Base-by-base conservation (phyloP, 208 protist genomes). In the Wallacemonas sp. region DNA sequence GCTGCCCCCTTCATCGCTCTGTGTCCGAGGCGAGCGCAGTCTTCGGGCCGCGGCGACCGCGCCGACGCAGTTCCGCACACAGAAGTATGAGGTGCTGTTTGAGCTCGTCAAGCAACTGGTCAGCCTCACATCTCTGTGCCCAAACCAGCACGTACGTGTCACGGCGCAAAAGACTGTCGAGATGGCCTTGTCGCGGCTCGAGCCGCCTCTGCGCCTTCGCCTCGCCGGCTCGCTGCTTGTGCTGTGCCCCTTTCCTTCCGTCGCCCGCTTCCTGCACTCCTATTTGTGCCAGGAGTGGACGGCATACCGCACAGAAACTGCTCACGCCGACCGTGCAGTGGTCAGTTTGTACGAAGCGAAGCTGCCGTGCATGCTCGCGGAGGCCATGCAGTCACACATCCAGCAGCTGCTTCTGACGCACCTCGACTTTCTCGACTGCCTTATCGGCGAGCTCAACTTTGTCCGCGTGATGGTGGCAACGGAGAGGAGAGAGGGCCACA, bases 401-500 rank as follows among this genome's bases (percentile, higher is more conserved):
- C 29, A 57, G 25, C 72, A 81, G 7, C 38, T 91, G 5, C 32
- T 46, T 3, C 45, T 59, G 22, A 76, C 82, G 4, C 70, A 88
- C 39, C 41, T 61, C 8, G 70, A 68, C 8, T 94, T 94, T 75
- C n/a, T 91, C 3, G 85, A 94, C 29, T 84, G 83, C n/a, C 57
- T 94, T 3, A 74, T 94, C 16, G 82, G 75, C 3, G 70, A 71
- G 16, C 33, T 94, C 28, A 91, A 90, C 64, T 87, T 90, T 71
- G 54, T 94, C 18, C 70, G 79, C 8, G 57, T 82, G 36, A 12
- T 57, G 45, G 20, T 68, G 55, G 77, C 50, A 45, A 59, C 59
- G n/a, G 57, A 65, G 28, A 42, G 31, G 38, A 2, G 1, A 10
- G 66, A 55, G 42, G 39, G 59, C 39, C 45, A 62, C 3, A 31